These are phyloP conservation scores for Suillus brevipes DNA, from an alignment of 768 basidiomycete genomes.

Conservation along the genomic window DNA sequence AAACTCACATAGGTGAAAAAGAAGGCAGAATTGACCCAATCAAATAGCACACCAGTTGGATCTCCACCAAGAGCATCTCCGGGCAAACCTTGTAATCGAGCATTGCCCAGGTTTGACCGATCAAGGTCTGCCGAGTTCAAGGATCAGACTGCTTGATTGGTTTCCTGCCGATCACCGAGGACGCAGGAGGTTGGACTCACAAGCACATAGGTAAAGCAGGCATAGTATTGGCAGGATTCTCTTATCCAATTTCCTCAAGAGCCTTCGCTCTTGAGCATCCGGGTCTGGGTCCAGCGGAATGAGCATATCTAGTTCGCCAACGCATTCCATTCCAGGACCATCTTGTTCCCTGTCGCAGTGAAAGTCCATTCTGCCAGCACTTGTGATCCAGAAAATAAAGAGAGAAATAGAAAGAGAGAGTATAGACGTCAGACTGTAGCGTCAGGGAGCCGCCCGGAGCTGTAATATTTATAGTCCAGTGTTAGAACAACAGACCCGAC, in stretches of 20 bases:
- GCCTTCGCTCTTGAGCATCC: constrained; percentile 45
- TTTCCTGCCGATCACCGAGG: neutral
- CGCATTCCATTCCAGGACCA: constrained; percentile 15
- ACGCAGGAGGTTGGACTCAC: constrained; percentile 41
- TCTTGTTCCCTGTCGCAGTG: constrained; percentile 31
- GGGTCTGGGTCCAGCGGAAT: constrained; percentile 17
- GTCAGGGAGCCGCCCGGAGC: neutral
- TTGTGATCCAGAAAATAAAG: neutral
- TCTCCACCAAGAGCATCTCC: constrained; percentile 68
- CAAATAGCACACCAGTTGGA: constrained; percentile 65
- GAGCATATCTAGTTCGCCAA: constrained; percentile 17
- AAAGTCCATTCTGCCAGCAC: neutral
- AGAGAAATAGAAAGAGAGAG: neutral
- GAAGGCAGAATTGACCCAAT: constrained; percentile 77
- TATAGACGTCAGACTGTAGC: neutral
- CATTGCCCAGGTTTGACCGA: constrained; percentile 78
- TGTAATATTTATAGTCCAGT: neutral
- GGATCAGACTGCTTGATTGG: neutral
- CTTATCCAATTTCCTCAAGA: constrained; percentile 64
- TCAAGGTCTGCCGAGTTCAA: constrained; percentile 49
- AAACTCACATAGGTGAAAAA: constrained; percentile 73
- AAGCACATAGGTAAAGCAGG: constrained; percentile 75
- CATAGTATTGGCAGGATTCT: constrained; percentile 73
- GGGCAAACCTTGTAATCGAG: constrained; percentile 70
- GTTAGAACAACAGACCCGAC: neutral